Evolutionary conservation across 2,329 filamentous ascomycete species (phyloP).

Genomic region (Setomelanomma holmii): DNA sequence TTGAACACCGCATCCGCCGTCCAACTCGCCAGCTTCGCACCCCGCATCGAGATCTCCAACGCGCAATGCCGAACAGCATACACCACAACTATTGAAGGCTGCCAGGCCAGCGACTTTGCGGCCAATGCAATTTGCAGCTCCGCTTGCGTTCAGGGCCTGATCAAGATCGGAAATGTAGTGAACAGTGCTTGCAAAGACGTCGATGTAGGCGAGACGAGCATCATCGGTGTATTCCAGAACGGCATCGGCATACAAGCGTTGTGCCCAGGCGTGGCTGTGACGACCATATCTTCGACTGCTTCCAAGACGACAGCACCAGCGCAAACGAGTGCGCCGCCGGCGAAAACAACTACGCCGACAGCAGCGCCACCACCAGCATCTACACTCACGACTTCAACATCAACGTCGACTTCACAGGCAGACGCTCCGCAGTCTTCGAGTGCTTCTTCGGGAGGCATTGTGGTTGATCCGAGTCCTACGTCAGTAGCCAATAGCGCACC

Average conservation of each 20-base stretch:
- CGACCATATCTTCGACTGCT: conserved; percentile 14
- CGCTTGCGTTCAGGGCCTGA: conserved; percentile 51
- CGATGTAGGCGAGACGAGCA: conserved; percentile 47
- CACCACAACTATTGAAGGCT: conserved; percentile 50
- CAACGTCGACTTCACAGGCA: conserved; percentile 13
- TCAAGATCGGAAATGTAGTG: conserved; percentile 44
- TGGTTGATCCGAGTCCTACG: conserved; percentile 23
- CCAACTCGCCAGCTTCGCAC: conserved; percentile 55
- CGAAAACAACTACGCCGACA: conserved; percentile 8
- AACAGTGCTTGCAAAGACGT: conserved; percentile 42
- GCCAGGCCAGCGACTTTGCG: conserved; percentile 50
- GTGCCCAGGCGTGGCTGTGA: conserved; percentile 45
- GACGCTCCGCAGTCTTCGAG: conserved; percentile 8
- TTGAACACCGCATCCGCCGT: conserved; percentile 42
- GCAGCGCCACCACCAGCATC: conserved; percentile 8
- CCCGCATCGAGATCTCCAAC: conserved; percentile 50
- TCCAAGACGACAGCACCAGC: conserved; percentile 6
- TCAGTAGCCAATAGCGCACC: conserved; percentile 14
- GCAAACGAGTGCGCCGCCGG: conserved; percentile 19
- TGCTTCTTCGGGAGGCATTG: conserved; percentile 14
- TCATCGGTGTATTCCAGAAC: conserved; percentile 53
- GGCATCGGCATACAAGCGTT: conserved; percentile 49
- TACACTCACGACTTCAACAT: conserved; percentile 2
- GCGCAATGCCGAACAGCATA: conserved; percentile 51
- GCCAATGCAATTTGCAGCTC: conserved; percentile 39